phyloP scores from a whole-genome alignment of 78 protist genomes.

The Dictyostelium discoideum region DNA sequence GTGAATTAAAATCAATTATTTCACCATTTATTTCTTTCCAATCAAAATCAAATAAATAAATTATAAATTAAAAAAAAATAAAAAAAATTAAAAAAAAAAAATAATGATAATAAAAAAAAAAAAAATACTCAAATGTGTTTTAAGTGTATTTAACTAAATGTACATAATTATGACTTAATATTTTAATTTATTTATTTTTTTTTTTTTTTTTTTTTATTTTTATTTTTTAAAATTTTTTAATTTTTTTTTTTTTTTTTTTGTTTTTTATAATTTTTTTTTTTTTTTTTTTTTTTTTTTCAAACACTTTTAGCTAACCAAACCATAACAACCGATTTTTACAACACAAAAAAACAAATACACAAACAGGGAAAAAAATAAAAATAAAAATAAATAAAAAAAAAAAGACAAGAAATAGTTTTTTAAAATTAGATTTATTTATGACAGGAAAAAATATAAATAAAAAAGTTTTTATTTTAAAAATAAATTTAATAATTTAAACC shows the following conservation, averaged over 20 bases:
- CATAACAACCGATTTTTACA: background rate
- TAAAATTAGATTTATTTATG: background rate
- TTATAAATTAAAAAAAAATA: too few relatives aligned
- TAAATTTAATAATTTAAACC: background rate
- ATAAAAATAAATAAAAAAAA: too few relatives aligned
- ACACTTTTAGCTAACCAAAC: background rate
- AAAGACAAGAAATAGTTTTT: background rate
- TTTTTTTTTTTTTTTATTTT: too few relatives aligned
- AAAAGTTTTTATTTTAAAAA: background rate
- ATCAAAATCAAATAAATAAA: background rate
- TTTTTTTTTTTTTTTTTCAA: background rate
- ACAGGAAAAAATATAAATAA: background rate
- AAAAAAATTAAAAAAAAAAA: too few relatives aligned
- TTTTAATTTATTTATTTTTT: too few relatives aligned
- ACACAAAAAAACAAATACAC: background rate
- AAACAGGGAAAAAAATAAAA: background rate
- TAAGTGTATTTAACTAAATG: too few relatives aligned
- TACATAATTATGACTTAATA: too few relatives aligned
- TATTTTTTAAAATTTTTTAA: too few relatives aligned
- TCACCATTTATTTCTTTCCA: slow-evolving; percentile 26
- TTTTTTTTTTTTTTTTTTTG: background rate
- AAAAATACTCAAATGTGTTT: too few relatives aligned
- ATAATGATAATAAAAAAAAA: too few relatives aligned
- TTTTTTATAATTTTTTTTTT: background rate
- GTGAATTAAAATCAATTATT: slow-evolving; percentile 39